Base-by-base conservation (phyloP, 2,329 filamentous ascomycete genomes). In the Hymenoscyphus fructigenus region DNA sequence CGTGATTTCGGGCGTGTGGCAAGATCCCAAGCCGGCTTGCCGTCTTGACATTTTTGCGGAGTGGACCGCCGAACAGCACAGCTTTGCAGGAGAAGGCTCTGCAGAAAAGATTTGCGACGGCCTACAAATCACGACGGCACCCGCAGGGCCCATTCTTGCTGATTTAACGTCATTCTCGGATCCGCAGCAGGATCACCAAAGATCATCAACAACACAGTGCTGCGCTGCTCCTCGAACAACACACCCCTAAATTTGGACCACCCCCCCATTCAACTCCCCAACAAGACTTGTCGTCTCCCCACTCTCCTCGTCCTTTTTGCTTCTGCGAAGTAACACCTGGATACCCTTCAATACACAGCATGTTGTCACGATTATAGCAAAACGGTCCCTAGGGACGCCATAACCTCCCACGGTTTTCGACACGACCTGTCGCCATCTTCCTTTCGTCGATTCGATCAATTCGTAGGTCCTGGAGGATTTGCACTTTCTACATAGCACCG, bases 311-410 rank as follows among this genome's bases (percentile, higher is more conserved):
- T 64, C 67, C 63, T 65, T 64, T 62, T 63, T 66, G 62, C 66
- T 65, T 66, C 66, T 17, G 38, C 62, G 64, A 69, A 68, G 64
- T 66, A 64, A 20, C 65, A 65, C 62, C 65, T 67, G 70, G 71
- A 74, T 71, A 67, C 57, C 62, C 53, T 65, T 63, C 67, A 61
- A 64, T 50, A 36, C 38, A 61, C 64, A 72, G 47, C 38, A 77
- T 77, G 76, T 73, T 68, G 44, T 68, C 65, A 59, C 63, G 63
- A 66, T 78, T 78, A 78, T 79, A 79, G 75, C 76, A 73, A 59
- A 66, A 74, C 78, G 72, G 79, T 82, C 79, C 80, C 74, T 77
- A 80, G 79, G 80, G 79, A 81, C 79, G 77, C 76, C 70, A 72
- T 68, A 65, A 47, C 63, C 65, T 47, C 64, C 57, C 44, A 67